Evolutionary conservation across 495 filamentous ascomycete genomes (phyloP).

Genomic region (Lasiosphaeriaceae sp.): DNA sequence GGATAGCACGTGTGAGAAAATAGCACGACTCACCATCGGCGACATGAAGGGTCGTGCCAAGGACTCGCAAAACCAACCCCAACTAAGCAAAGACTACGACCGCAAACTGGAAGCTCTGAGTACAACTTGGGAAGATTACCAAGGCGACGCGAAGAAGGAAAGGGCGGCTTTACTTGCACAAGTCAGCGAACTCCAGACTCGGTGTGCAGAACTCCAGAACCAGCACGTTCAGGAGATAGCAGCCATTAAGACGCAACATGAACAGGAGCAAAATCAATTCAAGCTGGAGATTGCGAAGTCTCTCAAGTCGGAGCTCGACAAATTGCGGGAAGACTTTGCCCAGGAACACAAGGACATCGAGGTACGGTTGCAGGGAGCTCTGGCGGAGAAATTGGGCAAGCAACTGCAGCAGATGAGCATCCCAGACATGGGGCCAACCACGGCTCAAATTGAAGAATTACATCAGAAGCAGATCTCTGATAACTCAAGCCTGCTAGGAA

Average conservation of each 20-base stretch:
- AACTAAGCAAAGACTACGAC: background rate
- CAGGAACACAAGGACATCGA: background rate
- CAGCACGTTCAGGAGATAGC: background rate
- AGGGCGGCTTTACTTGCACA: background rate
- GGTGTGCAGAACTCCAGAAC: background rate
- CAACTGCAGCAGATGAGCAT: background rate
- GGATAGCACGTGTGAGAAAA: background rate
- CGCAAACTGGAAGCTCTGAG: background rate
- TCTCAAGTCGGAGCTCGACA: background rate
- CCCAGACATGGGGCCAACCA: background rate
- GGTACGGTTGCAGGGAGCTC: background rate
- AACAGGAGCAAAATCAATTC: background rate
- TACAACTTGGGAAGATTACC: background rate
- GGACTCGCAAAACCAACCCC: background rate
- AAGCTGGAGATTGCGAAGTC: background rate
- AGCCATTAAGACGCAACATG: background rate
- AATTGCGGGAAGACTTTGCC: background rate
- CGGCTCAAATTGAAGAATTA: background rate
- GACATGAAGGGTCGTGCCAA: background rate
- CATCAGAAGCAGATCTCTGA: background rate
- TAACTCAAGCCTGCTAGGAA: background rate
- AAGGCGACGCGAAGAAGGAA: background rate
- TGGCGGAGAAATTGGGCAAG: background rate
- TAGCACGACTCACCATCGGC: background rate
- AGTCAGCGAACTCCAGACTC: background rate